Evolutionary conservation across 345 rosid species (phyloP), one percentile per base, ranked within the genome.

Genomic region (Noccaea caerulescens): DNA sequence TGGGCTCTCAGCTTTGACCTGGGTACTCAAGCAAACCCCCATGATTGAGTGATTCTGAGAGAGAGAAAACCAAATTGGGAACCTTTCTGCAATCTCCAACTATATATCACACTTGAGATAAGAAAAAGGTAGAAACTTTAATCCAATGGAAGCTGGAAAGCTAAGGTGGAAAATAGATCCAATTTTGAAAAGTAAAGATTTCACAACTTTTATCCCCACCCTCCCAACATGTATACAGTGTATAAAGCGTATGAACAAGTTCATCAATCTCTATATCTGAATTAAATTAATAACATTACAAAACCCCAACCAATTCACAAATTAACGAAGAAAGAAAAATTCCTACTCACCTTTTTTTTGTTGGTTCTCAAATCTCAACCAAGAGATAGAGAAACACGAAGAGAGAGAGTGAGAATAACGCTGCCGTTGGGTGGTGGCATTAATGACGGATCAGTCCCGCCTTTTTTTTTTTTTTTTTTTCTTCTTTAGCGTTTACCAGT

Each of bases 1-100:
- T 66, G 88, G 86, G 78, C 84, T 89, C 82, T 87, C 97, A 63
- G 93, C 97, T 84, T 93, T 89, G 82, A 93, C 82, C 73, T 82
- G 84, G 60, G 95, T 84, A 76, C 96, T 85, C 66, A 93, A 82
- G 84, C 98, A 93, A 81, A 81, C 56, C 87, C 98, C 96, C 97
- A 93, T 93, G 69, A 54, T 68, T 60, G 63, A 52, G 13, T 56
- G 36, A 50, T 51, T 38, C 47, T 54, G 33, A 44, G 66, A 63
- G 63, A 77, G 63, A 71, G 63, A 77, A 59, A 71, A 54, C 71
- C 60, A 66, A 57, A 41, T 56, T 51, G 63, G 61, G 53, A 72
- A 66, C 49, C 49, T 38, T 43, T 58, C 7, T 13, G 49, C 63
- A 72, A 67, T 67, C 68, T 75, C 77, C 54, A 44, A 68, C 83